Base-by-base conservation (phyloP, 2,329 filamentous ascomycete genomes). In the Xylaria sp. region DNA sequence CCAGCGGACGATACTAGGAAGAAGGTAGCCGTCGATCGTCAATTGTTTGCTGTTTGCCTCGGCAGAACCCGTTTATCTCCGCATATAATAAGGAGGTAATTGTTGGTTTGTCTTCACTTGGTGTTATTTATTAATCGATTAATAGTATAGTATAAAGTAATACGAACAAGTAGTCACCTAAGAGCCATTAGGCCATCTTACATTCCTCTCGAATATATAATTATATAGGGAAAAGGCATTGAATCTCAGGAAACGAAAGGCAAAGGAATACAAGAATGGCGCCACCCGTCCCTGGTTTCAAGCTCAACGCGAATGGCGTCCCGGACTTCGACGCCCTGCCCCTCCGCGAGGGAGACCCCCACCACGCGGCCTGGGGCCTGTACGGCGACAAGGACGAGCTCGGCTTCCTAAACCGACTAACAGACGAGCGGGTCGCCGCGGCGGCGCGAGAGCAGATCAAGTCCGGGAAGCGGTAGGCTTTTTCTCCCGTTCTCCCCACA, bases 321-420 rank as follows among this genome's bases (percentile, higher is more conserved):
- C 85, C 85, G 17, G 75, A 78, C 32, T 86, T 85, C 75, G 80
- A 82, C 14, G 80, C 80, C 32, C 81, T 87, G 0, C 85, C 85
- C 0, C 72, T 86, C 27, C 78, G 82, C 60, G 79, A 82, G 69
- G 79, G 74, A 17, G 82, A 85, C 59, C 85, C 85, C n/a, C 79
- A 79, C 36, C 75, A 71, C 66, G 79, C 76, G 45, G 82, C 83
- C 17, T 85, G 82, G 82, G 81, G 80, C 5, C 80, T 88, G 4
- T 89, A 87, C 75, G 87, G 87, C 57, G 78, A 82, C 57, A 75
- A 84, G 61, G 88, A 90, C 75, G 80, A 89, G 77, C 81, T 91
- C 1, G 89, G 88, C 9, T 86, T 85, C 27, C 76, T 91, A 21
- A 90, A 91, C 75, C 83, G 88, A 32, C 81, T 90, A 14, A 89